These are phyloP conservation scores for Beauveria medogensis DNA, from an alignment of 2,329 filamentous ascomycete genomes.

Conservation along the genomic window DNA sequence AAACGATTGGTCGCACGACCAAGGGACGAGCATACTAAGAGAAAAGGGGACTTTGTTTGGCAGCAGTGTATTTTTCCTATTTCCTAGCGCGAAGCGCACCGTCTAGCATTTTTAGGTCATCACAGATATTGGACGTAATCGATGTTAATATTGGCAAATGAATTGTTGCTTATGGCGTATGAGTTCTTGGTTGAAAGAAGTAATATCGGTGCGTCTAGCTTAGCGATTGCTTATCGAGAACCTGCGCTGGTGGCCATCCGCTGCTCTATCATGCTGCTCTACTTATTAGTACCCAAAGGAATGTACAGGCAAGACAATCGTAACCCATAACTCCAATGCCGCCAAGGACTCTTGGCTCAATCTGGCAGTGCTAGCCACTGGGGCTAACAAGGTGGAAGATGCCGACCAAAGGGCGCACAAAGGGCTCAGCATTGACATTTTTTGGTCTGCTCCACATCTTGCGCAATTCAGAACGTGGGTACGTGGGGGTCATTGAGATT, in stretches of 20 bases:
- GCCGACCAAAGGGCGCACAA: not conserved
- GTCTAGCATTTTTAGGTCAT: constrained; percentile 8
- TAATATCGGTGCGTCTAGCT: not conserved
- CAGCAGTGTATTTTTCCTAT: constrained; percentile 1
- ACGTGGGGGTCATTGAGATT: not conserved
- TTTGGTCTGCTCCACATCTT: not conserved
- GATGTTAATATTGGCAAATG: not conserved
- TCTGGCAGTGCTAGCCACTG: not conserved
- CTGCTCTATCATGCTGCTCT: too few species aligned
- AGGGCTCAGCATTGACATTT: not conserved
- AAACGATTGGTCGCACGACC: constrained; percentile 43
- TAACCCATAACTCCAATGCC: not conserved
- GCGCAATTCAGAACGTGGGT: not conserved
- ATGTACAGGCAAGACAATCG: not conserved
- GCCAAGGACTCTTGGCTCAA: not conserved
- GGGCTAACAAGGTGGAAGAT: not conserved
- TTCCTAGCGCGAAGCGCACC: not conserved
- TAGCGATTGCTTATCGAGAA: not conserved
- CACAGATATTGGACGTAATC: not conserved
- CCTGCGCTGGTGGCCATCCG: too few species aligned
- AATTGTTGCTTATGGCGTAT: not conserved
- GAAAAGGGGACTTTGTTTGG: not conserved
- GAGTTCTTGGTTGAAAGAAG: too few species aligned
- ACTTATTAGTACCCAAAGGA: too few species aligned
- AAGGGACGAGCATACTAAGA: constrained; percentile 22